Evolutionary conservation across 2,329 filamentous ascomycete species (phyloP).

Genomic region (Alternaria hordeiaustralica): DNA sequence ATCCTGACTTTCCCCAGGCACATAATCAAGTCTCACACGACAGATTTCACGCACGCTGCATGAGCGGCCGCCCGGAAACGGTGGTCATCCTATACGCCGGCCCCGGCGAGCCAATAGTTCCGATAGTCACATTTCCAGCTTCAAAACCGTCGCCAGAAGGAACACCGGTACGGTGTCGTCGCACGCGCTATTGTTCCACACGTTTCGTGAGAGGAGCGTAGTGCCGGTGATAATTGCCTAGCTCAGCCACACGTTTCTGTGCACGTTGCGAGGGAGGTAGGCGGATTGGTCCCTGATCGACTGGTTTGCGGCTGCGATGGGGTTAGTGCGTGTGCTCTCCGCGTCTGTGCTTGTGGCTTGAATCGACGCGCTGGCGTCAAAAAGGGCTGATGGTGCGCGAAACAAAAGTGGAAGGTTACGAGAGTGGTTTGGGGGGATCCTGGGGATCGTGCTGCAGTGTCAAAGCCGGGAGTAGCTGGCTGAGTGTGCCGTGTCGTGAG

Average conservation of each 20-base stretch:
- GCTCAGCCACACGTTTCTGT: neutral
- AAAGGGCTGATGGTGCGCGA: neutral
- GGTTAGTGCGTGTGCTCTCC: neutral
- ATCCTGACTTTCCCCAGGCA: conserved; percentile 8
- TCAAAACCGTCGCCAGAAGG: neutral
- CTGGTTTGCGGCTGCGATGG: neutral
- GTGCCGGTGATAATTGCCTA: neutral
- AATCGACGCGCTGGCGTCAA: neutral
- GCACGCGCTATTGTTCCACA: neutral
- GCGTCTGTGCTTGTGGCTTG: neutral
- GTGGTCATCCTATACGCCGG: neutral
- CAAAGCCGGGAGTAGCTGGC: neutral
- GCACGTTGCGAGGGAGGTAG: neutral
- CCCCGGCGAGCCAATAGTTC: neutral
- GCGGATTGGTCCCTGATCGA: neutral
- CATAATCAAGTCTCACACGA: conserved; percentile 1
- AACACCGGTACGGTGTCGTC: neutral
- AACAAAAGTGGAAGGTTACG: neutral
- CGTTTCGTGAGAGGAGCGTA: neutral
- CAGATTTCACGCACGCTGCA: neutral
- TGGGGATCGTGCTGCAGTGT: neutral
- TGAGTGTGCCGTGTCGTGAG: neutral
- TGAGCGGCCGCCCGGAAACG: neutral
- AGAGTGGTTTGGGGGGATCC: neutral
- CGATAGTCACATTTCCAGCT: neutral